Evolutionary conservation across 139 green algal genomes (phyloP), one percentile per base, ranked within the genome.

Genomic region (Tetradesmus lagerheimii): DNA sequence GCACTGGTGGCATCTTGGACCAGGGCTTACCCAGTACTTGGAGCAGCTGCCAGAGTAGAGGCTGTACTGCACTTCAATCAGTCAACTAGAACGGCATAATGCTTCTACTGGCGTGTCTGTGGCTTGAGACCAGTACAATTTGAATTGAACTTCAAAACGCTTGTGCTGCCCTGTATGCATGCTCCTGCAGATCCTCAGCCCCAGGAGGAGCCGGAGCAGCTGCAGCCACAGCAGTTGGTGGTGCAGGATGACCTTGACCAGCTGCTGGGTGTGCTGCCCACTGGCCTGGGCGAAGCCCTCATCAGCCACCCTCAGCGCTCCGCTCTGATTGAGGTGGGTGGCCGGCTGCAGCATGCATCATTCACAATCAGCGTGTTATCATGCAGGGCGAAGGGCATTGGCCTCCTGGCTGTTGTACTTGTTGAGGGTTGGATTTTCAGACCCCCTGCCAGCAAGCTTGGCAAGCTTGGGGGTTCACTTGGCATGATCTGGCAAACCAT

Each of bases 221-320:
- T 80, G 34, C 27, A 84, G 9, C 50, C 45, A 18, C 71, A 84
- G 41, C 85, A 89, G 74, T 16, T 97, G n/a, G 93, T 97, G 3
- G 95, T 98, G 12, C 91, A 95, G 29, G 97, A 99, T 67, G 97
- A 99, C 91, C 90, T 99, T 6, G 94, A 96, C 64, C 88, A 93
- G 14, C 92, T 99, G 31, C 94, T 98, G 0, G 84, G 96, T 91
- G 93, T 96, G 31, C 93, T 99, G 41, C 97, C 97, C 0, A 47
- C 86, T 4, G 94, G 97, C 88, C 94, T 99, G 23, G 88, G 96
- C 0, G 89, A 93, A 16, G 87, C 88, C 0, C 92, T 99, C 3
- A 89, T 94, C 25, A 91, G 79, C 45, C 97, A 99, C 86, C 93
- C 94, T 1, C 85, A 95, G 41, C 93, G 97, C 3, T 85, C 92